Evolutionary conservation across 805 yeast genomes (phyloP).

Genomic region (Metschnikowia koreensis): DNA sequence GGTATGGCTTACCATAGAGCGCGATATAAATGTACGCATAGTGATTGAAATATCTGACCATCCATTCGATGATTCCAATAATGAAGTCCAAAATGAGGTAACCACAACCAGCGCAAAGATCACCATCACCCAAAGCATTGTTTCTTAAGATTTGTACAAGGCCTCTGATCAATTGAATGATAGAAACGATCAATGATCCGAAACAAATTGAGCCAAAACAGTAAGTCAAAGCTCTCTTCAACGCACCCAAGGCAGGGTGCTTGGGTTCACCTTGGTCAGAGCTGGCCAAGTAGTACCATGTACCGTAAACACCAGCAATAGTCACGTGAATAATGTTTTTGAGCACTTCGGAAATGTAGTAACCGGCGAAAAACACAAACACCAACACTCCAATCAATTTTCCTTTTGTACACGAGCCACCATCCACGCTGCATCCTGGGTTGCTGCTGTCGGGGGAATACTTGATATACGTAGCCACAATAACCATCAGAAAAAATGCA

Average conservation of each 20-base stretch:
- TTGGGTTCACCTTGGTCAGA: constrained; percentile 78
- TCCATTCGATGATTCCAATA: constrained; percentile 69
- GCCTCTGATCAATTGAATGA: constrained; percentile 66
- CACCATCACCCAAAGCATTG: constrained; percentile 50
- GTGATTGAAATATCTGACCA: constrained; percentile 81
- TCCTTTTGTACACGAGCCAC: constrained; percentile 49
- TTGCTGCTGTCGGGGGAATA: constrained; percentile 57
- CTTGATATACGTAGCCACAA: constrained; percentile 77
- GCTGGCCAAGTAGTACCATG: constrained; percentile 82
- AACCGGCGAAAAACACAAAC: constrained; percentile 79
- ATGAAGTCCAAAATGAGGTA: constrained; percentile 56
- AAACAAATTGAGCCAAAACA: constrained; percentile 90
- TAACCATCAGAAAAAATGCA: constrained; percentile 60
- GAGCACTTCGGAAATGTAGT: constrained; percentile 76
- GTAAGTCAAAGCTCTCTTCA: constrained; percentile 75
- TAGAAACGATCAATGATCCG: constrained; percentile 71
- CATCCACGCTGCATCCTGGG: constrained; percentile 56
- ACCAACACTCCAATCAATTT: constrained; percentile 69
- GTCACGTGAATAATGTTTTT: constrained; percentile 79
- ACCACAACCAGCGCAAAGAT: constrained; percentile 51
- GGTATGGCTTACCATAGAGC: constrained; percentile 76
- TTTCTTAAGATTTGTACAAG: constrained; percentile 52
- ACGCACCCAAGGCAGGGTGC: constrained; percentile 78
- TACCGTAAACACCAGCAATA: constrained; percentile 80
- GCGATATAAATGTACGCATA: constrained; percentile 88